Conservation (phyloP, 1,284 basidiomycete genomes). For the Porogramme epimiltina region DNA sequence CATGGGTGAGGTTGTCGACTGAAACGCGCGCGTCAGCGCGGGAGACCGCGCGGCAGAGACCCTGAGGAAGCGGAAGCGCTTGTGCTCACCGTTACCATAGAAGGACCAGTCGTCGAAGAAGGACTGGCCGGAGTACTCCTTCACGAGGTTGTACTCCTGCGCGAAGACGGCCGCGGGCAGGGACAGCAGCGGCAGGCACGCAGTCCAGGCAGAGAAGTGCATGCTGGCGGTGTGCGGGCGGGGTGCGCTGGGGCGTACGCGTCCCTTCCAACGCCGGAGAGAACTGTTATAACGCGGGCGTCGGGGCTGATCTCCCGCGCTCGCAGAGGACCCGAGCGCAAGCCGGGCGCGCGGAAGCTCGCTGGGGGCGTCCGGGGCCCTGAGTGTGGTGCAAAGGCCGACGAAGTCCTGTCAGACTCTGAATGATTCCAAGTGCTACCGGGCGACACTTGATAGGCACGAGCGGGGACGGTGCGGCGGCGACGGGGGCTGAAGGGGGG, state of each 20-base stretch:
- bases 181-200: conserved; percentile 15
- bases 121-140: conserved; percentile 36
- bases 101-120: conserved; percentile 46
- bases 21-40: conserved; percentile 1
- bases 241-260: background rate
- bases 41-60: background rate
- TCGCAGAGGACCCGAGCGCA: conserved; percentile 2
- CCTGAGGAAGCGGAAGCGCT: background rate
- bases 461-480: conserved; percentile 16
- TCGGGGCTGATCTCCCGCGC: conserved; percentile 13
- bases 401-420: conserved; percentile 11
- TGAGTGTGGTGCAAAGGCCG: conserved; percentile 4
- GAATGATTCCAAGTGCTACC: conserved; percentile 6
- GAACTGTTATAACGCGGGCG: conserved; percentile 20
- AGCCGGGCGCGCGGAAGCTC: conserved; percentile 5
- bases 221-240: conserved; percentile 12
- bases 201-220: conserved; percentile 12
- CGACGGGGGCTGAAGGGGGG: background rate
- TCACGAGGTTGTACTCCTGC: conserved; percentile 34
- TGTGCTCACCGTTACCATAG: conserved; percentile 36
- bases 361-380: background rate
- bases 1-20: conserved; percentile 74
- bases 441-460: conserved; percentile 15
- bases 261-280: background rate
- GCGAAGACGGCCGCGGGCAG: conserved; percentile 18